Conservation (phyloP, 2,329 filamentous ascomycete species). For the Diplodia intermedia region DNA sequence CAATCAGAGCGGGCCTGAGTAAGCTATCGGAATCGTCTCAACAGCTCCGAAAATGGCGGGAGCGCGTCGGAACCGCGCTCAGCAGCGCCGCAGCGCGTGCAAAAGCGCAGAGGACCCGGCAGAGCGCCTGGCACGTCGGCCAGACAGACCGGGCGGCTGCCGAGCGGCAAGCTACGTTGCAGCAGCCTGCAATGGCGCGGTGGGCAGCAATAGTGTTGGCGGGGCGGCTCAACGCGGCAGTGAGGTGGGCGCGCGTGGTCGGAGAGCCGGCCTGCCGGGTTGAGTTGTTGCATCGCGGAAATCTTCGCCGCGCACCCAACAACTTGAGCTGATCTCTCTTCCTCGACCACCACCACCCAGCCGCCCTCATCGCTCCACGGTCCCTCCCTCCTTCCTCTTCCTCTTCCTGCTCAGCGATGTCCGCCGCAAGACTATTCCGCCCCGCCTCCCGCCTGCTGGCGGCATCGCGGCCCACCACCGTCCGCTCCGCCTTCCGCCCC, state of each 20-base stretch:
- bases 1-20: slow-evolving; percentile 6
- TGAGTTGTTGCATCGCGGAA: slow-evolving; percentile 25
- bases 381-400: slow-evolving; percentile 14
- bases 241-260: slow-evolving; percentile 14
- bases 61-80: slow-evolving; percentile 20
- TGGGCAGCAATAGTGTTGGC: slow-evolving; percentile 10
- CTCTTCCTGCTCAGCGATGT: slow-evolving; percentile 52
- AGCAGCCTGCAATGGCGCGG: neutral
- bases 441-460: slow-evolving; percentile 69
- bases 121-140: neutral
- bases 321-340: slow-evolving; percentile 28
- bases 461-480: slow-evolving; percentile 59
- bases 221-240: slow-evolving; percentile 28
- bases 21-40: slow-evolving; percentile 22
- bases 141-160: neutral
- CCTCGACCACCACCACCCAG: slow-evolving; percentile 25
- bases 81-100: slow-evolving; percentile 5
- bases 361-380: slow-evolving; percentile 21
- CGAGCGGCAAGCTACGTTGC: neutral
- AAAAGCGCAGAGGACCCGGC: neutral
- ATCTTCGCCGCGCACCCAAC: slow-evolving; percentile 28
- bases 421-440: slow-evolving; percentile 67
- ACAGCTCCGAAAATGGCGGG: slow-evolving; percentile 22
- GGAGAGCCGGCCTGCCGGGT: slow-evolving; percentile 25
- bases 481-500: slow-evolving; percentile 62